phyloP scores from a whole-genome alignment of 345 rosid species.

The Moringa oleifera region DNA sequence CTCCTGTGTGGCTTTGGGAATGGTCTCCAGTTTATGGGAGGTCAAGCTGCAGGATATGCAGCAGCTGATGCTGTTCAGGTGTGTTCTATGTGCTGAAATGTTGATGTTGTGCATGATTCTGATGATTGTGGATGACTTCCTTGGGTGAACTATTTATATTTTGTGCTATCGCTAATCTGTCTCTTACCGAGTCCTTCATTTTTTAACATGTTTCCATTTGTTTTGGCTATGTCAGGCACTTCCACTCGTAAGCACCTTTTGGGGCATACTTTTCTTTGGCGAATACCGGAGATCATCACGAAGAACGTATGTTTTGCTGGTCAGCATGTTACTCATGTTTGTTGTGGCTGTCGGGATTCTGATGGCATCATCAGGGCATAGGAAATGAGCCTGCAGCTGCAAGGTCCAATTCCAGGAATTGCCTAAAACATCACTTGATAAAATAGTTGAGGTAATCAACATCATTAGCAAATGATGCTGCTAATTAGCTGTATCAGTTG shows the following conservation, averaged over 20 bases:
- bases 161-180: background rate
- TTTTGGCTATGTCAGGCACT: slow-evolving; percentile 57
- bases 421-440: background rate
- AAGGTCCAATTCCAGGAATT: no score
- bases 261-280: slow-evolving; percentile 80
- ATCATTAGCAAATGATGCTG: no score
- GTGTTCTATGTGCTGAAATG: no score
- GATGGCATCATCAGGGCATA: slow-evolving; percentile 75
- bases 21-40: slow-evolving; percentile 87
- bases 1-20: slow-evolving; percentile 76
- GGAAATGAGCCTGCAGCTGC: slow-evolving; percentile 41
- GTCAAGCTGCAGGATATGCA: slow-evolving; percentile 90
- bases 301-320: slow-evolving; percentile 56
- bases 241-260: slow-evolving; percentile 86
- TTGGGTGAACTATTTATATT: background rate
- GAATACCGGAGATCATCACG: slow-evolving; percentile 73
- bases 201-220: background rate
- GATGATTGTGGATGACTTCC: background rate
- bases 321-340: slow-evolving; percentile 70
- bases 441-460: no score
- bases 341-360: slow-evolving; percentile 65
- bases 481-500: background rate
- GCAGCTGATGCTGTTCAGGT: slow-evolving; percentile 89
- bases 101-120: no score
- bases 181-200: background rate